phyloP scores from a whole-genome alignment of 2,329 filamentous ascomycete genomes.

The Neofusicoccum ribis region DNA sequence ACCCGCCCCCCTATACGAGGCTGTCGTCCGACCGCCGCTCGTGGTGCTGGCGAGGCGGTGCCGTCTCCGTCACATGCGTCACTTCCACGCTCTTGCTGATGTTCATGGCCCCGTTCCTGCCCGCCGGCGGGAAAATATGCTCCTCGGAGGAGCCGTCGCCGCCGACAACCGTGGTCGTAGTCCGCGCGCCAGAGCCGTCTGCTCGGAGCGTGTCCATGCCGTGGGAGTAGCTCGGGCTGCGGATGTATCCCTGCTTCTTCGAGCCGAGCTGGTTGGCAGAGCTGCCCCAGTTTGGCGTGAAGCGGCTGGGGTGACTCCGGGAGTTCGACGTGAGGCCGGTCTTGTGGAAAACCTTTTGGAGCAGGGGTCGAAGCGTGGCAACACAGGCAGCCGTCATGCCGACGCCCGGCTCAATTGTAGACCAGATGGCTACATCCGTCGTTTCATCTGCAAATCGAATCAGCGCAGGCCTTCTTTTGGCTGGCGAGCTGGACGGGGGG shows the following conservation, averaged over 20 bases:
- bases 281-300: slow-evolving; percentile 9
- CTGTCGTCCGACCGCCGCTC: slow-evolving; percentile 6
- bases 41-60: not conserved
- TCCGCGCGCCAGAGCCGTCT: slow-evolving; percentile 18
- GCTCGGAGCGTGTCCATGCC: slow-evolving; percentile 19
- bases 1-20: not conserved
- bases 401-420: slow-evolving; percentile 35
- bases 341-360: slow-evolving; percentile 34
- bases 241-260: slow-evolving; percentile 23
- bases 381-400: slow-evolving; percentile 50
- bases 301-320: slow-evolving; percentile 9
- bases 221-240: slow-evolving; percentile 9
- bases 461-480: not conserved
- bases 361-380: slow-evolving; percentile 51
- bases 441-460: slow-evolving; percentile 2
- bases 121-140: not conserved
- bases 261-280: slow-evolving; percentile 9
- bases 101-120: slow-evolving; percentile 5
- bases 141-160: slow-evolving; percentile 13
- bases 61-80: slow-evolving; percentile 13
- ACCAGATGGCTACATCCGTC: slow-evolving; percentile 23
- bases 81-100: slow-evolving; percentile 19
- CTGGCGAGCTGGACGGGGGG: not conserved
- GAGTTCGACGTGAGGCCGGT: slow-evolving; percentile 27
- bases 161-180: slow-evolving; percentile 14